These are phyloP conservation scores for Trichophyton mentagrophytes DNA, from an alignment of 2,329 filamentous ascomycete species.

Conservation along the genomic window DNA sequence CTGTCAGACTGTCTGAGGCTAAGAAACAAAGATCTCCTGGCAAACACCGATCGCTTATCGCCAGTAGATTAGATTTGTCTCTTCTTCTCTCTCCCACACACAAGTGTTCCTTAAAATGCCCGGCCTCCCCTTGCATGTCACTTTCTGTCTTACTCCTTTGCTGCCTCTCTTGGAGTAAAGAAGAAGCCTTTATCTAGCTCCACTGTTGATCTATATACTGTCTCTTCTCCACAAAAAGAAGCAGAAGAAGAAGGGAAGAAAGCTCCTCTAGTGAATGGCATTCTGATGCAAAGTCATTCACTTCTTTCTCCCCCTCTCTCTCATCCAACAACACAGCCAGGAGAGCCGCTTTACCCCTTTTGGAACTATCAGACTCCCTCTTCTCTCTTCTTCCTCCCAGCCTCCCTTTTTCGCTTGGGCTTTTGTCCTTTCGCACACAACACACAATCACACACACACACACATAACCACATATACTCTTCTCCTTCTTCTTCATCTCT, in stretches of 20 bases:
- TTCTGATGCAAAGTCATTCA: not conserved
- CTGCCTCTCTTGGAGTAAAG: not conserved
- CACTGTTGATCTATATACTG: not conserved
- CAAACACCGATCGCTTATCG: conserved; percentile 5
- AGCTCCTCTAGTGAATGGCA: not conserved
- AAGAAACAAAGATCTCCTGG: conserved; percentile 3
- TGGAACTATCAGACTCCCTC: conserved; percentile 3
- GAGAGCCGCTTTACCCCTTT: not conserved
- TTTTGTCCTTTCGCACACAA: conserved; percentile 5
- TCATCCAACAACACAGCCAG: not conserved
- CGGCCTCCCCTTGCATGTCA: not conserved
- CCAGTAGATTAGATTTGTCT: conserved; percentile 1
- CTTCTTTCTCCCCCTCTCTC: not conserved
- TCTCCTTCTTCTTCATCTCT: not conserved
- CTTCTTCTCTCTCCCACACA: not conserved
- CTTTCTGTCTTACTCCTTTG: not conserved
- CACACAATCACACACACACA: not conserved
- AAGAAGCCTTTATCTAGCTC: not conserved
- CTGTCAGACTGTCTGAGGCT: conserved; percentile 3
- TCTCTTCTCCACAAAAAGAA: not conserved
- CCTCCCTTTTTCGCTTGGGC: not conserved
- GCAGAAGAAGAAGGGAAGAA: too few species aligned
- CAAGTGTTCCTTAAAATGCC: not conserved
- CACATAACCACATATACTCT: not conserved
- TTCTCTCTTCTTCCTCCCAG: conserved; percentile 11